A percentile compares a stretch with the other conserved stretches of the same genome.
Evolutionary conservation across 2,329 filamentous ascomycete genomes (phyloP).

Genomic region (Verticillium zaregamsianum): DNA sequence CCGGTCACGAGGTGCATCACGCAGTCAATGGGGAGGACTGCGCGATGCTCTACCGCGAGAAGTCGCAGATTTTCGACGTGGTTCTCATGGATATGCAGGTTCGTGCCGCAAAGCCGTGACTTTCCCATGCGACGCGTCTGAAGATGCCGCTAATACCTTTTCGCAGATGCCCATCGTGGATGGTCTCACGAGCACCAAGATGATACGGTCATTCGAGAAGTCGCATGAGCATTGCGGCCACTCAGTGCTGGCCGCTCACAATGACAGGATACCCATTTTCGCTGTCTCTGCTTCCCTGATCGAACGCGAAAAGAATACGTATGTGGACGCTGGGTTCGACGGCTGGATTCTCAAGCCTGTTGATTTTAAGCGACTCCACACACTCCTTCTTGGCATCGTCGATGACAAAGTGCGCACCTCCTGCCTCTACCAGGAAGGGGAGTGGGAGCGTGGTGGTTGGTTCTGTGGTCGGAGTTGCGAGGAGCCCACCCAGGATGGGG

Average conservation of each 20-base stretch:
- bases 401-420: conserved; percentile 52
- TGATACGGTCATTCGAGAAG: conserved; percentile 73
- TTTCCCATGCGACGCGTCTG: neutral
- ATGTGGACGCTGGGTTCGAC: conserved; percentile 77
- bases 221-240: conserved; percentile 39
- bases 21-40: conserved; percentile 85
- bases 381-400: conserved; percentile 65
- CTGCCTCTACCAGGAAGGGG: conserved; percentile 65
- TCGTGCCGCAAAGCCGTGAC: conserved; percentile 22
- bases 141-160: neutral
- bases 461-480: conserved; percentile 37
- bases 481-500: neutral
- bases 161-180: conserved; percentile 87
- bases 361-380: conserved; percentile 69
- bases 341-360: conserved; percentile 90
- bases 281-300: conserved; percentile 80
- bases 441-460: conserved; percentile 88
- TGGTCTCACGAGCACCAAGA: conserved; percentile 74
- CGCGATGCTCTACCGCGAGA: conserved; percentile 63
- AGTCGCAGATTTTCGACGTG: conserved; percentile 63
- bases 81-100: conserved; percentile 94
- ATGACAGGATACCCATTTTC: conserved; percentile 73
- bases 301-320: conserved; percentile 64
- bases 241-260: conserved; percentile 54
- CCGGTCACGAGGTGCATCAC: conserved; percentile 66